Percentiles rank a stretch among this genome's conserved stretches.
phyloP scores from a whole-genome alignment of 768 basidiomycete species.

The Termitomyces heimii region DNA sequence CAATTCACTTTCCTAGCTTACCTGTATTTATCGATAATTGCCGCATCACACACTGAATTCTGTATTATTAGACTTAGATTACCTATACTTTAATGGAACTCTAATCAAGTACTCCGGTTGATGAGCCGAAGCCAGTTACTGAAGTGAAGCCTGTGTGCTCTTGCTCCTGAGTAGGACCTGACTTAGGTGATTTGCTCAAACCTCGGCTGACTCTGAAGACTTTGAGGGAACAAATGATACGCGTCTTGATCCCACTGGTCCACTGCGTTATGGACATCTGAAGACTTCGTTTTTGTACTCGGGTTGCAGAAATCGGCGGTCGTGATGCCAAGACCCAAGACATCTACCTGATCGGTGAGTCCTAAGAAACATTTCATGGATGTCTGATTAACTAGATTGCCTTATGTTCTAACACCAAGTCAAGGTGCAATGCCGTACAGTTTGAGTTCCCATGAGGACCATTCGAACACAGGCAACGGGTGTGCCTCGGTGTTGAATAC shows the following conservation, averaged over 20 bases:
- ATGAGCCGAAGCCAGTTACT: neutral
- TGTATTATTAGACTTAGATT: neutral
- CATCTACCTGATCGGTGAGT: no score
- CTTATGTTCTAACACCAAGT: neutral
- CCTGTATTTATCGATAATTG: neutral
- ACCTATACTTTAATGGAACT: neutral
- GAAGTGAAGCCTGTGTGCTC: neutral
- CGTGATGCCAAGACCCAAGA: no score
- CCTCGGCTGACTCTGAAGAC: neutral
- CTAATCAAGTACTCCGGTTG: no score
- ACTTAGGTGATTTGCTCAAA: neutral
- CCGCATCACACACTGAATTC: neutral
- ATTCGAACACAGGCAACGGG: slow-evolving; percentile 61
- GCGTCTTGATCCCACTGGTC: neutral
- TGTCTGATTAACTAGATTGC: no score
- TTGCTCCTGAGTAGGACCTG: neutral
- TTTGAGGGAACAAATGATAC: neutral
- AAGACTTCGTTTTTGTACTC: neutral
- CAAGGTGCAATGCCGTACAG: slow-evolving; percentile 27
- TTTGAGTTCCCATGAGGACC: slow-evolving; percentile 46
- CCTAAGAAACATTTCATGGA: neutral
- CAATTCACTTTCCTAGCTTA: neutral
- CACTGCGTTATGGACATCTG: neutral
- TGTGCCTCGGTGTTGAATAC: slow-evolving; percentile 71
- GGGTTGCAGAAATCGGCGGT: neutral